A percentile compares a stretch with the other conserved stretches of the same genome.
Conservation (phyloP, 495 filamentous ascomycete species). For the Emericellopsis terricola region DNA sequence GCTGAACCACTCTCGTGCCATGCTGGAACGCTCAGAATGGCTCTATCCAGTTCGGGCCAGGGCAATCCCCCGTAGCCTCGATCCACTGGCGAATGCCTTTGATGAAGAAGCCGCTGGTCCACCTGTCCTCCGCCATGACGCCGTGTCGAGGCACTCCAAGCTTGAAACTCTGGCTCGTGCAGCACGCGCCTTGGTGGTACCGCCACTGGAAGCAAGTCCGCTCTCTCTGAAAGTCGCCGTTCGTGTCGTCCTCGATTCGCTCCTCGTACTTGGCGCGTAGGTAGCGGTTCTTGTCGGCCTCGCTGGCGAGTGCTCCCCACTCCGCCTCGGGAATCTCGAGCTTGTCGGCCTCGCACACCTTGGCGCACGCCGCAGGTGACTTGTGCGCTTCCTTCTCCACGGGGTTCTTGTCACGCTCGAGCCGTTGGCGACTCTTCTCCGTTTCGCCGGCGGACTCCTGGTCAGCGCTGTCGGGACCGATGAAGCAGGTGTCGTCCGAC, state of each 20-base stretch:
- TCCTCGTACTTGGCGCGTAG: slow-evolving; percentile 10
- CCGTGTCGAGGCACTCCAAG: slow-evolving; percentile 13
- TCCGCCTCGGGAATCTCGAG: slow-evolving; percentile 11
- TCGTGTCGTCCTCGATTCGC: neutral
- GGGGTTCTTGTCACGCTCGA: slow-evolving; percentile 15
- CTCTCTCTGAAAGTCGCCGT: slow-evolving; percentile 4
- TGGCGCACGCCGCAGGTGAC: slow-evolving; percentile 19
- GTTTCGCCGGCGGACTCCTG: slow-evolving; percentile 7
- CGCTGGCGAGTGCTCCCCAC: slow-evolving; percentile 5
- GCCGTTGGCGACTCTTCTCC: slow-evolving; percentile 10
- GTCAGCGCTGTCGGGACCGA: slow-evolving; percentile 12
- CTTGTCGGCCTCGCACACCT: slow-evolving; percentile 17
- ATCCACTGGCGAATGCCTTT: slow-evolving; percentile 20
- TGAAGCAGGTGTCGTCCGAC: slow-evolving; percentile 20
- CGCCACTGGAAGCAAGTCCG: slow-evolving; percentile 17
- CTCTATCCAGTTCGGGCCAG: neutral
- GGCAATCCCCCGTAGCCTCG: slow-evolving; percentile 13
- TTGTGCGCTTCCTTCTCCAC: slow-evolving; percentile 17
- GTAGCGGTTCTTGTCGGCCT: slow-evolving; percentile 11
- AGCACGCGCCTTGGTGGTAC: slow-evolving; percentile 16
- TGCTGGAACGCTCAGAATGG: too few species aligned
- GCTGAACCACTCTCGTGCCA: too few species aligned
- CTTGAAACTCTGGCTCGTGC: slow-evolving; percentile 15
- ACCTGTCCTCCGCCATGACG: slow-evolving; percentile 7
- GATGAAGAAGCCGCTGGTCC: slow-evolving; percentile 16